Evolutionary conservation across 129 eudicot genomes (phyloP), one percentile per base, ranked within the genome.

Genomic region (Flaveria ramosissima): DNA sequence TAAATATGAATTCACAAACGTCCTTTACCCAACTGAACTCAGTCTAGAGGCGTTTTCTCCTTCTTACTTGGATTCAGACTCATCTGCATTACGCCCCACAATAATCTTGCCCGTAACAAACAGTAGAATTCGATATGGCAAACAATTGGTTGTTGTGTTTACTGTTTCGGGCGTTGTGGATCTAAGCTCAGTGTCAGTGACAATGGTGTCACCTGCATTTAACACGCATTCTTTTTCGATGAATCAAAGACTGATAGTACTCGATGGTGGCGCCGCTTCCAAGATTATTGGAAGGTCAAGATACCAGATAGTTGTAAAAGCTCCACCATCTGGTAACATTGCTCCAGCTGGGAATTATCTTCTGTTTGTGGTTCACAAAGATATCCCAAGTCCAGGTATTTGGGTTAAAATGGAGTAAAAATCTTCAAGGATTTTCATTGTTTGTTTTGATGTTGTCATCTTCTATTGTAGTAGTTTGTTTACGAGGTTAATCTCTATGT

Each of bases 181-280:
- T 72, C 46, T 19, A n/a, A 63, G 6, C 3, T 32, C 46, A 0
- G 73, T 79, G n/a, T 9, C 8, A 0, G 78, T 71, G 45, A 72
- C 78, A 39, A 50, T 72, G 82, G 78, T 79, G 59, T 19, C 83
- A 16, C 78, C 83, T 71, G 51, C 83, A 6, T 79, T 79, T 42
- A 79, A 71, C 72, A 79, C 83, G 15, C 83, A 79, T 43, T 79
- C 83, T 2, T 79, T 71, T 79, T 79, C 83, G 10, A 78, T 78
- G 82, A 71, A 78, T 61, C 77, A 78, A 71, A 61, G 82, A 13
- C 30, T 71, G 53, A 0, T 78, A 64, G 55, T 60, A 3, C 82
- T 78, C 0, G 82, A 71, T 46, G 26, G 53, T 12, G 55, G 77
- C 0, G 9, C 8, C 17, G 6, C 82, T 8, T 9, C 39, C 51